These are phyloP conservation scores for Solanum hybrid DNA, from an alignment of 305 asterid genomes.

Conservation along the genomic window DNA sequence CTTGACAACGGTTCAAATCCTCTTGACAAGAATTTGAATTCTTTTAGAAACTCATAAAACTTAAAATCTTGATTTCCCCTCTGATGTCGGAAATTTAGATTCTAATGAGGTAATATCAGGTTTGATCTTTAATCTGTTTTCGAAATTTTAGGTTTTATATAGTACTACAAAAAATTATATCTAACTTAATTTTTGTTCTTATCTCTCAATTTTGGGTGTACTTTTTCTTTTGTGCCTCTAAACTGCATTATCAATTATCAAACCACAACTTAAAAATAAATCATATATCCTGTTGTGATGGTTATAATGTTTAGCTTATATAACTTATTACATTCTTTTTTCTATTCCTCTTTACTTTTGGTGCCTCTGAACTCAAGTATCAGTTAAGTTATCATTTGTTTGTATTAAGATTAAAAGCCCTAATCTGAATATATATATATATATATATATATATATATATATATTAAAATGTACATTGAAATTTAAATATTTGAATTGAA, in stretches of 20 bases:
- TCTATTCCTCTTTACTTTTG: neutral
- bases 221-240: neutral
- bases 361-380: neutral
- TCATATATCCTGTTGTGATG: neutral
- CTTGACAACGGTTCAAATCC: no score
- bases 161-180: neutral
- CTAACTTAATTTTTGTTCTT: neutral
- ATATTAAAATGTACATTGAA: neutral
- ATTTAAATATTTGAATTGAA: no score
- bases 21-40: no score
- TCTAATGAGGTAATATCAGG: no score
- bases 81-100: no score
- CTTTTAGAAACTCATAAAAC: no score
- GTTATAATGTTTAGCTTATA: neutral
- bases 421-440: no score
- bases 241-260: neutral
- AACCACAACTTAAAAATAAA: neutral
- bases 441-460: no score
- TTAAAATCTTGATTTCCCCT: no score
- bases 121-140: neutral
- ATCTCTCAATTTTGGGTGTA: neutral
- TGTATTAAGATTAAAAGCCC: neutral
- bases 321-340: neutral
- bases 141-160: neutral
- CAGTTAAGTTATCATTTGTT: neutral